These are phyloP conservation scores for Phoma sp. DNA, from an alignment of 2,329 filamentous ascomycete genomes.

Conservation along the genomic window DNA sequence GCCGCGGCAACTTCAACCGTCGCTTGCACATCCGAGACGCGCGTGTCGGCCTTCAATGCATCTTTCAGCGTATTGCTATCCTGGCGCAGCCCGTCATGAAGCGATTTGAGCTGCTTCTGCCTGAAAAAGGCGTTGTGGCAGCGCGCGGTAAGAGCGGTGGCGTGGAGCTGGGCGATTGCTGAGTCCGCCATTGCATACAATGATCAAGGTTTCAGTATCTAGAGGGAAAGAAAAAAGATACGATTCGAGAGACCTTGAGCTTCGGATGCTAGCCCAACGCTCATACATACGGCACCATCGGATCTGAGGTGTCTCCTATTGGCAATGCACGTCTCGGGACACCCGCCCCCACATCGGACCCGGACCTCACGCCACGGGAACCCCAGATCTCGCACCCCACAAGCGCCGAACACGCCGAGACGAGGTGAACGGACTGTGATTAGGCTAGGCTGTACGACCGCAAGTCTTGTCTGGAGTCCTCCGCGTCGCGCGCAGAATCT, in stretches of 20 bases:
- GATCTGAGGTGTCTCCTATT: neutral
- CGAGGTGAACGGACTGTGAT: neutral
- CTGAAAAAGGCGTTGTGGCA: constrained; percentile 55
- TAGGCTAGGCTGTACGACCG: neutral
- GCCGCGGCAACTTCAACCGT: constrained; percentile 52
- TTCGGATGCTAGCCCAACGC: neutral
- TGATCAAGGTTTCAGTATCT: neutral
- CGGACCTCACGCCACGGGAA: neutral
- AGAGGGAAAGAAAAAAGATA: neutral
- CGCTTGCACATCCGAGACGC: constrained; percentile 45
- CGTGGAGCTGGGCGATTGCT: constrained; percentile 41
- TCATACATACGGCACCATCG: neutral
- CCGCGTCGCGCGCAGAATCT: too few relatives aligned
- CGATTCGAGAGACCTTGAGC: neutral
- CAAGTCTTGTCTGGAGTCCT: neutral
- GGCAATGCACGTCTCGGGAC: constrained; percentile 1
- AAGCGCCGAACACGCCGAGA: constrained; percentile 1
- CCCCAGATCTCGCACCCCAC: constrained; percentile 13
- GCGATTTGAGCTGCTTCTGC: constrained; percentile 53
- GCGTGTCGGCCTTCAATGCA: constrained; percentile 51
- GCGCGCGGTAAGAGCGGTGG: constrained; percentile 54
- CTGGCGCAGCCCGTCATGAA: constrained; percentile 49
- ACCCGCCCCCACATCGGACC: constrained; percentile 8
- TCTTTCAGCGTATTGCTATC: constrained; percentile 46
- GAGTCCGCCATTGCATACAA: constrained; percentile 24